Base-by-base conservation (phyloP, 768 basidiomycete genomes). In the Suillus tomentosus region DNA sequence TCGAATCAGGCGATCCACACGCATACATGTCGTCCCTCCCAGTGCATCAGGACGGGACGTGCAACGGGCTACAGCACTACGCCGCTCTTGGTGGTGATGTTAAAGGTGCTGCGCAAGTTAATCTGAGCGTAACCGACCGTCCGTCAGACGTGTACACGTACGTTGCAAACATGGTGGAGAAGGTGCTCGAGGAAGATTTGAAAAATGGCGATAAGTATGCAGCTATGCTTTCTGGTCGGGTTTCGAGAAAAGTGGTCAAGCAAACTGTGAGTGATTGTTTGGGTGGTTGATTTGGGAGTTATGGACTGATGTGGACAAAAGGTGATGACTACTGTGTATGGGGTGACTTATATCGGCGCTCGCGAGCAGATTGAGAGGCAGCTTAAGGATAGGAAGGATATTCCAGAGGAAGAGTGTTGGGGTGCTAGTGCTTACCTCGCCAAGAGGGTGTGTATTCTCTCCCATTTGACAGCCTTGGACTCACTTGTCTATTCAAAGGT, bases 271-370 rank as follows among this genome's bases (percentile, higher is more conserved):
- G 85, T 79, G 55, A 15, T 53, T 1, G 11, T n/a, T 45, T 22
- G 4, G 45, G 39, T 61, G 9, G 34, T 43, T 31, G 24, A 37
- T 47, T 31, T 19, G 40, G 40, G 11, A 11, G 6, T 59, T 14
- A 8, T 42, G 54, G 53, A 14, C 37, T 37, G 53, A 51, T 19
- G 47, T 14, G 7, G 54, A 27, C 2, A 27, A 27, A 66, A 91
- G 89, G 94, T 98, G 67, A 99, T 99, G 97, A 99, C 96, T 1
- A 98, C 96, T 3, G 96, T 99, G 40, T 99, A 99, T 73, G 96
- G 97, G 24, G 96, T 99, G 17, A 99, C 97, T 0, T 96, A 89
- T 77, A 79, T 98, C 61, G 97, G 97, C 42, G 97, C 97, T 24
- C 86, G 94, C 50, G 93, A 94, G 10, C 97, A 99, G 78, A 97